Evolutionary conservation across 208 protist genomes (phyloP).

Genomic region (Crithidia expoeki): DNA sequence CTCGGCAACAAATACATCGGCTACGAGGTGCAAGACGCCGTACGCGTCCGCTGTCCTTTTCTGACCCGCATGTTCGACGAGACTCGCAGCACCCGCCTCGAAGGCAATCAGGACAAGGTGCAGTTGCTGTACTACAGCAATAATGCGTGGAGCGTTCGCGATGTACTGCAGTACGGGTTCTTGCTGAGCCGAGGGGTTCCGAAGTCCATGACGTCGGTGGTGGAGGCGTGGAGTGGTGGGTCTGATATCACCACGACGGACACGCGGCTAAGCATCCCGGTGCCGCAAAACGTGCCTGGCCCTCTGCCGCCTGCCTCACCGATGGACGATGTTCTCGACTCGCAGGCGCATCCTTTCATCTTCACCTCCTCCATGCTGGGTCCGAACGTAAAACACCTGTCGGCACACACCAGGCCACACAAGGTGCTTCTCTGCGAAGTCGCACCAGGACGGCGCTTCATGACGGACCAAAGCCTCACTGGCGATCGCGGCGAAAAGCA

Average conservation of each 20-base stretch:
- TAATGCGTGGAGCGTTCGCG: conserved; percentile 52
- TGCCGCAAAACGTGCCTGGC: background rate
- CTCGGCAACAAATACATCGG: conserved; percentile 47
- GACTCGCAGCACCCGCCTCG: conserved; percentile 19
- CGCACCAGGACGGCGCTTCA: conserved; percentile 46
- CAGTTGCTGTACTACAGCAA: conserved; percentile 83
- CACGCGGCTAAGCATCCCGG: conserved; percentile 20
- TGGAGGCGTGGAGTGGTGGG: conserved; percentile 12
- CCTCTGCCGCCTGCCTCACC: background rate
- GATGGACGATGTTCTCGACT: conserved; percentile 13
- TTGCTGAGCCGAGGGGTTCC: conserved; percentile 32
- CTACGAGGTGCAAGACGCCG: conserved; percentile 47
- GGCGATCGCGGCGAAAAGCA: conserved; percentile 21
- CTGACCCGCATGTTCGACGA: conserved; percentile 37
- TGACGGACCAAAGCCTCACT: conserved; percentile 34
- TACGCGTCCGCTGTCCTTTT: conserved; percentile 49
- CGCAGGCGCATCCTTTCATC: conserved; percentile 42
- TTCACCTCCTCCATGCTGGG: conserved; percentile 67
- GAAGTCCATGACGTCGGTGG: conserved; percentile 7
- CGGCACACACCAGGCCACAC: conserved; percentile 34
- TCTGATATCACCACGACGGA: conserved; percentile 10
- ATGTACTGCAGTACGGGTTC: conserved; percentile 70
- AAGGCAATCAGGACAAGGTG: conserved; percentile 40
- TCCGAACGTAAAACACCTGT: conserved; percentile 33
- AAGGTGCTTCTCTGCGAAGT: conserved; percentile 81